A percentile compares a stretch with the other conserved stretches of the same genome.
phyloP scores from a whole-genome alignment of 1,284 basidiomycete genomes.

The Filobasidium uniguttulatum region DNA sequence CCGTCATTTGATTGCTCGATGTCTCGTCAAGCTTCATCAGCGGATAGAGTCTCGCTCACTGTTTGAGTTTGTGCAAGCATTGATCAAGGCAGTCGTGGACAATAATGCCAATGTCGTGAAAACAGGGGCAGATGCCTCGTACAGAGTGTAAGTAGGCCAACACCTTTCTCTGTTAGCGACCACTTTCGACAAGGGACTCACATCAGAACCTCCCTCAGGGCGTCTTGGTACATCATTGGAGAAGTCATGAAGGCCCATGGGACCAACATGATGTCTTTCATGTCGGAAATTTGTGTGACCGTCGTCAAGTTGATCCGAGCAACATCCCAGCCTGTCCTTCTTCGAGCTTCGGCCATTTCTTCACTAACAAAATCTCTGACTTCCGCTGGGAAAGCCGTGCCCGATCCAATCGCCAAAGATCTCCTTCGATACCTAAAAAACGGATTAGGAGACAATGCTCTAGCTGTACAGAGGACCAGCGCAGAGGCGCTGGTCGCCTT shows the following conservation, averaged over 20 bases:
- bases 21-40: conserved; percentile 61
- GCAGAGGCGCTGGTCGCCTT: conserved; percentile 44
- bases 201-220: too few species aligned
- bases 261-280: conserved; percentile 83
- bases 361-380: conserved; percentile 61
- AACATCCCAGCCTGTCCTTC: conserved; percentile 62
- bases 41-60: conserved; percentile 68
- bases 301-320: conserved; percentile 52
- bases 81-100: conserved; percentile 62
- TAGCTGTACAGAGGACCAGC: conserved; percentile 72
- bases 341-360: conserved; percentile 67
- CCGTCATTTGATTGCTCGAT: conserved; percentile 63
- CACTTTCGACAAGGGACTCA: too few species aligned
- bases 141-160: conserved; percentile 53
- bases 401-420: conserved; percentile 67
- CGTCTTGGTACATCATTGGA: conserved; percentile 55
- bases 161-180: too few species aligned
- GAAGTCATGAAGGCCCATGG: conserved; percentile 76
- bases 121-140: conserved; percentile 46
- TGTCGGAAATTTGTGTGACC: conserved; percentile 62
- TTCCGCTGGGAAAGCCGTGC: conserved; percentile 67
- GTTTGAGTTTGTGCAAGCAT: conserved; percentile 72
- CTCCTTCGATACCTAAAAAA: conserved; percentile 68
- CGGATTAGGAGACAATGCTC: conserved; percentile 65
- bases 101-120: conserved; percentile 42